Conservation (phyloP, 129 eudicot species). For the Centaurea solstitialis region DNA sequence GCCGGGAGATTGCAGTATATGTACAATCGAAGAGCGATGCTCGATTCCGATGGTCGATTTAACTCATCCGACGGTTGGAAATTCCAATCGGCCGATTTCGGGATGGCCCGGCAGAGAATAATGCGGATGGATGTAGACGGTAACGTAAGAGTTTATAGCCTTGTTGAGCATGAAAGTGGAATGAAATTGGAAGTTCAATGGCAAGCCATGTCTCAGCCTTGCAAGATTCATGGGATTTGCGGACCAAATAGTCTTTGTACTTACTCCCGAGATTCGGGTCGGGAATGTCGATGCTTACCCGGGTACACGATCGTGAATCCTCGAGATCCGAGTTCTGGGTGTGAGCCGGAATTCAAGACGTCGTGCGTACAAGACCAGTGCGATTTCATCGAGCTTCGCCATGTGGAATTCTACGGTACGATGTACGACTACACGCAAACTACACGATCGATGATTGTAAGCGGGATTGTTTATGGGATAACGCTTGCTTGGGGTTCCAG, state of each 20-base stretch:
- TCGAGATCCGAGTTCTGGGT: constrained; percentile 34
- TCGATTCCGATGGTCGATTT: constrained; percentile 32
- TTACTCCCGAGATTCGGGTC: constrained; percentile 21
- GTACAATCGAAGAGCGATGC: constrained; percentile 9
- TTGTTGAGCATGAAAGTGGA: neutral
- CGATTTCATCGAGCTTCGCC: neutral
- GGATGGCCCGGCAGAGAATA: constrained; percentile 18
- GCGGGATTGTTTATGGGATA: constrained; percentile 7
- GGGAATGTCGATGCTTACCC: constrained; percentile 34
- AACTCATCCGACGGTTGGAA: constrained; percentile 24
- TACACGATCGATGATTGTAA: constrained; percentile 24
- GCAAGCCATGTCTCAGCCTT: constrained; percentile 31
- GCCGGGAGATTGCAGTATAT: constrained; percentile 19
- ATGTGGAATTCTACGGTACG: constrained; percentile 24
- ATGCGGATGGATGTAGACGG: constrained; percentile 45
- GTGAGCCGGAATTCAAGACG: constrained; percentile 14
- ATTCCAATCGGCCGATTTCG: constrained; percentile 28
- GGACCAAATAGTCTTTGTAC: constrained; percentile 44
- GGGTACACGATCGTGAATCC: constrained; percentile 37
- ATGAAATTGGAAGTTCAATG: constrained; percentile 35
- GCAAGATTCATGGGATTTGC: constrained; percentile 33
- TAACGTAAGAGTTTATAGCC: constrained; percentile 34
- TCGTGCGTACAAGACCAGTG: neutral
- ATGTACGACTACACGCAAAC: neutral
- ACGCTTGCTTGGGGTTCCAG: constrained; percentile 38